Percentiles rank a stretch among this genome's conserved stretches.
These are phyloP conservation scores for Roridomyces roridus DNA, from an alignment of 768 basidiomycete species.

Conservation along the genomic window DNA sequence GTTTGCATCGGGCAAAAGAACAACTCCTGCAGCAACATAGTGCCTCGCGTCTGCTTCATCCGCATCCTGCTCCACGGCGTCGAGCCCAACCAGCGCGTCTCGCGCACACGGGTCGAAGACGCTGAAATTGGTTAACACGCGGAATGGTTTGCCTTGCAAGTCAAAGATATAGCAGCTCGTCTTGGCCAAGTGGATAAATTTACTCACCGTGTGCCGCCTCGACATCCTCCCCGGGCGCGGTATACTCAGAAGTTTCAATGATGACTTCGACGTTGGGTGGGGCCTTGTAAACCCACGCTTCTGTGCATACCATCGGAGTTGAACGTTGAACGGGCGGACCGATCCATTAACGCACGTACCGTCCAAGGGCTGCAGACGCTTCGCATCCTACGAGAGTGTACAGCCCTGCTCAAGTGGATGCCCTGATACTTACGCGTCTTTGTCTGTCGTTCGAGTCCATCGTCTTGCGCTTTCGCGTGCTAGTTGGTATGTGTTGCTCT, in stretches of 20 bases:
- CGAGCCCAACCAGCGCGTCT: slow-evolving; percentile 55
- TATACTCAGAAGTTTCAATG: slow-evolving; percentile 36
- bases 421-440: neutral
- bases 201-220: neutral
- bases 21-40: slow-evolving; percentile 64
- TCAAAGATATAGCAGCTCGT: too few species aligned
- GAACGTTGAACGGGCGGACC: too few species aligned
- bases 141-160: slow-evolving; percentile 52
- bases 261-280: slow-evolving; percentile 39
- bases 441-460: too few species aligned
- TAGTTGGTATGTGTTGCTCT: too few species aligned
- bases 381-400: too few species aligned
- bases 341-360: too few species aligned
- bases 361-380: too few species aligned
- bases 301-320: too few species aligned
- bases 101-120: slow-evolving; percentile 59
- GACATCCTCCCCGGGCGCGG: slow-evolving; percentile 13
- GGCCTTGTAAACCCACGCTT: slow-evolving; percentile 44
- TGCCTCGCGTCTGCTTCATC: slow-evolving; percentile 37
- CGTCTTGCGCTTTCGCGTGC: too few species aligned
- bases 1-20: slow-evolving; percentile 49
- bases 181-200: too few species aligned
- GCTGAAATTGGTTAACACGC: slow-evolving; percentile 61
- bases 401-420: slow-evolving; percentile 30
- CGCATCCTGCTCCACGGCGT: slow-evolving; percentile 50